Evolutionary conservation across 176 grass and related monocot species (phyloP).

Genomic region (Lolium perenne): DNA sequence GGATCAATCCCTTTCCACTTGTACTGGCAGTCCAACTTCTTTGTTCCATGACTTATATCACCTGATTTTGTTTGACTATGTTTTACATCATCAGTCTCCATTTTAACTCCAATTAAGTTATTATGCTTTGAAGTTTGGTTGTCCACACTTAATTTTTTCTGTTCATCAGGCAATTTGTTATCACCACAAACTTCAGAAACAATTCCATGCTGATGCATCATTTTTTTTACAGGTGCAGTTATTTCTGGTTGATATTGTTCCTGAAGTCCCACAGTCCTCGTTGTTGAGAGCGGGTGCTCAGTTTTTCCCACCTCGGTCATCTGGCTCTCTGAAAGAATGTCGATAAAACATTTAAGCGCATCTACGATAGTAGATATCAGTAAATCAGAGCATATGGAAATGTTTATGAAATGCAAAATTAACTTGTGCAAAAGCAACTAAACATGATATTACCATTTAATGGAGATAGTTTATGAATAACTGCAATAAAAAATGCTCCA

Average conservation of each 20-base stretch:
- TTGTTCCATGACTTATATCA: slow-evolving; percentile 37
- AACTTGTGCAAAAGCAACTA: slow-evolving; percentile 3
- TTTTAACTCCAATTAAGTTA: slow-evolving; percentile 34
- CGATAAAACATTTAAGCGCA: slow-evolving; percentile 13
- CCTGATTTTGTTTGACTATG: slow-evolving; percentile 37
- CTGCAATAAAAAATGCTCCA: slow-evolving; percentile 94
- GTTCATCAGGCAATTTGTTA: slow-evolving; percentile 31
- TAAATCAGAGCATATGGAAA: slow-evolving; percentile 25
- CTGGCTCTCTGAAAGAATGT: slow-evolving; percentile 51
- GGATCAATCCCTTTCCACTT: slow-evolving; percentile 87
- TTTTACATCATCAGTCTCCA: slow-evolving; percentile 42
- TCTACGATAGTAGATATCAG: neutral
- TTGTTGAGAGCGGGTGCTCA: slow-evolving; percentile 19
- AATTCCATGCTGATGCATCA: slow-evolving; percentile 16
- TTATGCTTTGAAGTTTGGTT: slow-evolving; percentile 22
- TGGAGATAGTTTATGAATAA: slow-evolving; percentile 73
- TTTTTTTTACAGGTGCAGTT: slow-evolving; percentile 38
- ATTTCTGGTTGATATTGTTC: slow-evolving; percentile 42
- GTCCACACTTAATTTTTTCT: slow-evolving; percentile 10
- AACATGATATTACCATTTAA: slow-evolving; percentile 59
- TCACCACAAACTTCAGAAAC: slow-evolving; percentile 43
- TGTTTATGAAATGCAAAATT: slow-evolving; percentile 27
- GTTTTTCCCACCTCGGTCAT: slow-evolving; percentile 39
- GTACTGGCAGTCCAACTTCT: slow-evolving; percentile 37
- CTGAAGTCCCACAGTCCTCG: slow-evolving; percentile 30